Evolutionary conservation across 768 basidiomycete genomes (phyloP), one percentile per base, ranked within the genome.

Genomic region (Thelephora ganbajun): DNA sequence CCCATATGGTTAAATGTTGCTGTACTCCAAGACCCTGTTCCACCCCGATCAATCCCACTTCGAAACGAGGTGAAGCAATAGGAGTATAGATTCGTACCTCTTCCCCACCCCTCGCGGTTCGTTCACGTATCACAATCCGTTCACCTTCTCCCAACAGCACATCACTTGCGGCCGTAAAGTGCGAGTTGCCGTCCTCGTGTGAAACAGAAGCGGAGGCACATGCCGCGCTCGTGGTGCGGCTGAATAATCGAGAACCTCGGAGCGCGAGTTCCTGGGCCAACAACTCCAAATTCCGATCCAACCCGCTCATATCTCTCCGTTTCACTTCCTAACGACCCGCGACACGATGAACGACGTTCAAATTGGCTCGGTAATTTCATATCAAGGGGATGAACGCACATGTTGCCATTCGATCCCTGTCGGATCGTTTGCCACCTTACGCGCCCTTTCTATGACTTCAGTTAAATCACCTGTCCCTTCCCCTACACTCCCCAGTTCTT

Each of bases 241-340:
- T 64, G 63, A 87, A 86, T 48, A 83, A 63, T 58, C 63, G 64
- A 51, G 76, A 73, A 64, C 83, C 83, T 52, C 70, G 67, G 54
- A 56, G 61, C 42, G 77, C 77, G 54, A 84, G 63, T 59, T 80
- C 77, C 54, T 76, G 71, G 44, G 79, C 62, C 54, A 87, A 68
- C 23, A 69, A 71, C 52, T 79, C 76, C 56, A 88, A 66, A 64
- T 85, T 86, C 61, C 74, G 73, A 63, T 82, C 77, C 51, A 83
- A 57, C 63, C 72, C 67, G 49, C 69, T 70, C 50, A 78, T 59
- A 57, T 82, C 72, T 46, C 67, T 72, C 44, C 68, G 67, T 48
- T 62, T 58, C 47, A 69, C 61, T 53, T 66, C 67, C 76, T 81
- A 60, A 20, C 51, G 49, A 35, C 47, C 49, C 36, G 30, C 30